Evolutionary conservation across 176 grass and related monocot genomes (phyloP).

Genomic region (Phoenix dactylifera): DNA sequence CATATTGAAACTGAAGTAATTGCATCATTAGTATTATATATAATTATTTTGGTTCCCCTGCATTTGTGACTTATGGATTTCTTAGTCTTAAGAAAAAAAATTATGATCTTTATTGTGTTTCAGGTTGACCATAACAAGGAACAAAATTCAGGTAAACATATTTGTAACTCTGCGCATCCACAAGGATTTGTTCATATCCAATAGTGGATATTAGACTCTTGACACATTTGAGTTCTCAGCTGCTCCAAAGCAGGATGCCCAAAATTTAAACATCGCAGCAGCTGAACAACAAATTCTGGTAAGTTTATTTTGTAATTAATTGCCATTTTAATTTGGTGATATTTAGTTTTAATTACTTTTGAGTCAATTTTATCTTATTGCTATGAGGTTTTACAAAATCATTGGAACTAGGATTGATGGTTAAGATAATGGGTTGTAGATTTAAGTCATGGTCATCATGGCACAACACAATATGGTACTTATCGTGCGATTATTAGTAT

Average conservation of each 20-base stretch:
- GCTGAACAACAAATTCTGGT: slow-evolving; percentile 99
- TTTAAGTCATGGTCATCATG: too few species aligned
- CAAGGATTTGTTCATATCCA: slow-evolving; percentile 7
- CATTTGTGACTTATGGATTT: too few species aligned
- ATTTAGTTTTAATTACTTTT: too few species aligned
- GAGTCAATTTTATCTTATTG: too few species aligned
- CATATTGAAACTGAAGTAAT: too few species aligned
- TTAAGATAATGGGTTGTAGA: too few species aligned
- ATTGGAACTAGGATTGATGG: too few species aligned
- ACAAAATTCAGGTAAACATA: slow-evolving; percentile 47
- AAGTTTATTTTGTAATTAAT: slow-evolving; percentile 9
- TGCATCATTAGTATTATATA: too few species aligned
- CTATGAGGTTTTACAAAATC: too few species aligned
- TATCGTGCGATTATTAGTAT: too few species aligned
- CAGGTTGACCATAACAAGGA: slow-evolving; percentile 53
- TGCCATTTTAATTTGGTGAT: too few species aligned
- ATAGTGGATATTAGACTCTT: neutral
- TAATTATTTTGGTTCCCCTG: neutral
- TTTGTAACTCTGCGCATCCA: neutral
- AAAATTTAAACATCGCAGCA: slow-evolving; percentile 42
- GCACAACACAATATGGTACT: too few species aligned
- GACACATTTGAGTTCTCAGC: slow-evolving; percentile 37
- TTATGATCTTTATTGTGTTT: slow-evolving; percentile 18
- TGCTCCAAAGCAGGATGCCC: slow-evolving; percentile 50
- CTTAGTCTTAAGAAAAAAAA: neutral